Evolutionary conservation across 2,329 filamentous ascomycete genomes (phyloP).

Genomic region (Fusarium virguliforme): DNA sequence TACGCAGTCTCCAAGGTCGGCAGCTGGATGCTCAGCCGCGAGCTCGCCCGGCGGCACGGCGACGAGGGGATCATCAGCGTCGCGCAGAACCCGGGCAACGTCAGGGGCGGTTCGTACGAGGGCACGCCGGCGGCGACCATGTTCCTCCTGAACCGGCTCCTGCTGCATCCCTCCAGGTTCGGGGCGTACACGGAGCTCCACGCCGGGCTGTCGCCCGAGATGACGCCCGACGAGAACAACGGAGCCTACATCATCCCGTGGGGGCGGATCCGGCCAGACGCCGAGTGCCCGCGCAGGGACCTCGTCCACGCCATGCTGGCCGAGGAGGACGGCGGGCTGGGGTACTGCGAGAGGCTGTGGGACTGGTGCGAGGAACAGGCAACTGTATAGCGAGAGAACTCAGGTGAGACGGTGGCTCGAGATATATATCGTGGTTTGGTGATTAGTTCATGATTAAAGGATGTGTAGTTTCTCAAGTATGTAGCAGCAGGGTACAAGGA

Average conservation of each 20-base stretch:
- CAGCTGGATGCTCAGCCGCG: slow-evolving; percentile 54
- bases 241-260: slow-evolving; percentile 53
- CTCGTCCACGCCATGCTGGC: slow-evolving; percentile 50
- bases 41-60: slow-evolving; percentile 51
- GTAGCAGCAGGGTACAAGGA: slow-evolving; percentile 11
- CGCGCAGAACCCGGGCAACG: slow-evolving; percentile 56
- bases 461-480: background rate
- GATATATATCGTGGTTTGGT: slow-evolving; percentile 15
- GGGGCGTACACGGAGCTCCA: slow-evolving; percentile 62
- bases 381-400: background rate
- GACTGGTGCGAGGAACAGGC: slow-evolving; percentile 50
- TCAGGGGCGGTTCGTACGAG: slow-evolving; percentile 49
- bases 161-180: slow-evolving; percentile 51
- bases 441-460: slow-evolving; percentile 2
- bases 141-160: slow-evolving; percentile 46
- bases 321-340: slow-evolving; percentile 49
- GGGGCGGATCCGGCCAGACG: slow-evolving; percentile 47
- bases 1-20: slow-evolving; percentile 57
- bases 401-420: slow-evolving; percentile 12
- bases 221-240: slow-evolving; percentile 51
- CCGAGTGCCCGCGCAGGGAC: slow-evolving; percentile 46
- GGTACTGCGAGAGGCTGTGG: slow-evolving; percentile 50
- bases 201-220: slow-evolving; percentile 58
- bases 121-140: slow-evolving; percentile 33
- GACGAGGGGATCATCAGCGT: slow-evolving; percentile 51